Conservation (phyloP, 2,329 filamentous ascomycete genomes). For the Cordyceps militaris region DNA sequence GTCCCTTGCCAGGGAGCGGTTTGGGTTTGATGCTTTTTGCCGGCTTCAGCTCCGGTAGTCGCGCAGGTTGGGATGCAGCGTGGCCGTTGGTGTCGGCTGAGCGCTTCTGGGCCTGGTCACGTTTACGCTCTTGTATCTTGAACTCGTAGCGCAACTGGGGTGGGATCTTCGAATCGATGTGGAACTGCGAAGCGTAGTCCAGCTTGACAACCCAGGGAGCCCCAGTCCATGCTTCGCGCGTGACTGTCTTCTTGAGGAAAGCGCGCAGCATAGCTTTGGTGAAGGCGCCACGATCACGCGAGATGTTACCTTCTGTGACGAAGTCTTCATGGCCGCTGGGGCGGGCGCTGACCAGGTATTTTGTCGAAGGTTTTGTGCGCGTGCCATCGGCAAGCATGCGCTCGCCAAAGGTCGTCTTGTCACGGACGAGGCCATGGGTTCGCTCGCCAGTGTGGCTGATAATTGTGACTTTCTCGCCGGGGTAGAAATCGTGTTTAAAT, state of each 20-base stretch:
- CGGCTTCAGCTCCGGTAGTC: constrained; percentile 67
- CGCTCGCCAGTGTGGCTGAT: constrained; percentile 62
- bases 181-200: constrained; percentile 73
- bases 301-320: constrained; percentile 75
- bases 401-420: constrained; percentile 72
- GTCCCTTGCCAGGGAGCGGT: constrained; percentile 51
- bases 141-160: constrained; percentile 74
- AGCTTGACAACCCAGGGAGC: constrained; percentile 93
- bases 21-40: constrained; percentile 4
- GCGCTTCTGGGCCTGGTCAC: constrained; percentile 59
- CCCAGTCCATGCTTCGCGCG: constrained; percentile 86
- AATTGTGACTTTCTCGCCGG: constrained; percentile 75
- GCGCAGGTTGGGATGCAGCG: constrained; percentile 33
- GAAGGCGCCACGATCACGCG: constrained; percentile 82
- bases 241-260: constrained; percentile 93
- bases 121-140: constrained; percentile 70
- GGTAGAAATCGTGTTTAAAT: constrained; percentile 87
- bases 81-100: constrained; percentile 41
- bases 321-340: constrained; percentile 65
- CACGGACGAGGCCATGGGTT: constrained; percentile 67
- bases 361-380: constrained; percentile 62
- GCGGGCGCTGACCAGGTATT: constrained; percentile 73
- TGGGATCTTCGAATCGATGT: constrained; percentile 82
- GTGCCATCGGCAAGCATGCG: constrained; percentile 58
- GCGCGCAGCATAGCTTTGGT: constrained; percentile 90